phyloP scores from a whole-genome alignment of 257 asterid species.

The Nicotiana tabacum region DNA sequence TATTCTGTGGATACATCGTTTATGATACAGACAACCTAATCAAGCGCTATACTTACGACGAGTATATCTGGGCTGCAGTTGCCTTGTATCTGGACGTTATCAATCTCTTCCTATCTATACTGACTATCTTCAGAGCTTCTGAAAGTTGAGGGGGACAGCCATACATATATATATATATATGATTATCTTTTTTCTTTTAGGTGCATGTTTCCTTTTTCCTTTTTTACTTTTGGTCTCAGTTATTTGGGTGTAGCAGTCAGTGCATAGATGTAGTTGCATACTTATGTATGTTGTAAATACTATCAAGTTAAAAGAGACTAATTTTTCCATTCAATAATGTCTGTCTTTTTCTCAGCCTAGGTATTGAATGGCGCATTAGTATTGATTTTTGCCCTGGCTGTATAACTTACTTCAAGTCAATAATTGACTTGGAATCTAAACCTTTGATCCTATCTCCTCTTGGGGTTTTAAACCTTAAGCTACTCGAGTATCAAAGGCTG shows the following conservation, averaged over 20 bases:
- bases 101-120: constrained; percentile 34
- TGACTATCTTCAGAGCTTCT: constrained; percentile 28
- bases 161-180: background rate
- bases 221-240: background rate
- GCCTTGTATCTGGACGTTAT: constrained; percentile 48
- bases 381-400: too few species aligned
- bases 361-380: too few species aligned
- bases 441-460: too few species aligned
- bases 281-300: background rate
- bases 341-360: too few species aligned
- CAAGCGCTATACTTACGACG: constrained; percentile 41
- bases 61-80: constrained; percentile 61
- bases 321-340: too few species aligned
- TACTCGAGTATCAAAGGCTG: too few species aligned
- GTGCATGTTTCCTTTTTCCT: background rate
- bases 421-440: too few species aligned
- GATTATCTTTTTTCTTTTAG: background rate
- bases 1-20: constrained; percentile 44
- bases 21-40: constrained; percentile 46
- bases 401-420: too few species aligned
- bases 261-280: background rate
- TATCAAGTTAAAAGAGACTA: too few species aligned
- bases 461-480: too few species aligned
- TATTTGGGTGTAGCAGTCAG: background rate
- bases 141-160: constrained; percentile 4